These are phyloP conservation scores for Acer yangbiense DNA, from an alignment of 345 rosid species.

Conservation along the genomic window DNA sequence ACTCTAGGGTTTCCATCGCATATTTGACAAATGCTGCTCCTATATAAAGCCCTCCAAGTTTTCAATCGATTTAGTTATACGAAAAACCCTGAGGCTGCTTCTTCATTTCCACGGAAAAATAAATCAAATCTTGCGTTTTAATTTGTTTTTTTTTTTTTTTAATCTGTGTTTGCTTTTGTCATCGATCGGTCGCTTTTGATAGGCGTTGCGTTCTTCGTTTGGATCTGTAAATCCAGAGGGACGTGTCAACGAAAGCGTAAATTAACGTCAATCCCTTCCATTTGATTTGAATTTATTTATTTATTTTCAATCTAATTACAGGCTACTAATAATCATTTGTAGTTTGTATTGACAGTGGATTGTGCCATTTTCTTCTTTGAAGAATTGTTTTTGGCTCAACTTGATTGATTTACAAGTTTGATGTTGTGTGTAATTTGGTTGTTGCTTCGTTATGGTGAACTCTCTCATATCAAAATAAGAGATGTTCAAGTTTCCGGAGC, in stretches of 20 bases:
- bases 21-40: too few species aligned
- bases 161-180: not conserved
- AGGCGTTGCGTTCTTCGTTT: conserved; percentile 54
- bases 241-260: conserved; percentile 61
- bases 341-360: conserved; percentile 15
- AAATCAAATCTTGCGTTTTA: too few species aligned
- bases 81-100: not conserved
- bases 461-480: conserved; percentile 21
- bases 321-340: conserved; percentile 16
- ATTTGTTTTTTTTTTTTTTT: not conserved
- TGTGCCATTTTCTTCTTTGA: conserved; percentile 13
- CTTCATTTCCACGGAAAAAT: not conserved
- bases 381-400: too few species aligned
- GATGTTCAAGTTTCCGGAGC: conserved; percentile 56
- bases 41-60: too few species aligned
- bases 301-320: not conserved
- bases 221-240: conserved; percentile 28
- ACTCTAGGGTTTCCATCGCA: too few species aligned
- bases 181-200: conserved; percentile 38
- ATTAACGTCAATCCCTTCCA: conserved; percentile 19
- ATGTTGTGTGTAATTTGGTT: not conserved
- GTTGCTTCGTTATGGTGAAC: conserved; percentile 55
- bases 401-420: not conserved
- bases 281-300: not conserved
- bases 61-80: too few species aligned